A percentile compares a stretch with the other conserved stretches of the same genome.
phyloP scores from a whole-genome alignment of 768 basidiomycete genomes.

The Chiua virens region DNA sequence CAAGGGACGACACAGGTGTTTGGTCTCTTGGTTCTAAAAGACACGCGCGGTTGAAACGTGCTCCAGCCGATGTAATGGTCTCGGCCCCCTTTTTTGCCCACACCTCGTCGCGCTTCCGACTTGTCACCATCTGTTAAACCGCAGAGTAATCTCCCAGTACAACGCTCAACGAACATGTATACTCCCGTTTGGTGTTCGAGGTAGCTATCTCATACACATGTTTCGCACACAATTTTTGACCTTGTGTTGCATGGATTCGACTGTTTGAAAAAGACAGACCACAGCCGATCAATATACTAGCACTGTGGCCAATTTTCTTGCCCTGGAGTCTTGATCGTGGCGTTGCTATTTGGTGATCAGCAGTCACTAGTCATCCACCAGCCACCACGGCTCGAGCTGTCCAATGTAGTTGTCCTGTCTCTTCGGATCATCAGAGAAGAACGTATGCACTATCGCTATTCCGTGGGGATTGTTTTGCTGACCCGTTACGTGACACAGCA shows the following conservation, averaged over 20 bases:
- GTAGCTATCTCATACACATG: background rate
- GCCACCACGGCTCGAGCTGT: background rate
- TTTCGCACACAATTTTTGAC: background rate
- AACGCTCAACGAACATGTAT: too few relatives aligned
- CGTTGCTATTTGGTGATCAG: slow-evolving; percentile 3
- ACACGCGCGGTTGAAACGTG: slow-evolving; percentile 13
- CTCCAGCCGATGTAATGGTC: slow-evolving; percentile 2
- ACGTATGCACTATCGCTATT: slow-evolving; percentile 3
- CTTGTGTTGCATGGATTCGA: background rate
- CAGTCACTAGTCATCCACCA: slow-evolving; percentile 3
- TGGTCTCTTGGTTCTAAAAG: slow-evolving; percentile 7
- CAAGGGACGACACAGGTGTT: slow-evolving; percentile 1
- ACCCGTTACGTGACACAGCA: background rate
- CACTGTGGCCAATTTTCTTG: background rate
- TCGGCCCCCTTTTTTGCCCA: slow-evolving; percentile 1
- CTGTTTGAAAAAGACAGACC: background rate
- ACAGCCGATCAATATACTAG: background rate
- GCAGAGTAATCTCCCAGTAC: background rate
- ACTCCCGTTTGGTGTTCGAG: too few relatives aligned
- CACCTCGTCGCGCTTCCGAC: background rate
- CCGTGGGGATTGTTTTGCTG: background rate
- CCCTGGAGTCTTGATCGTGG: slow-evolving; percentile 13
- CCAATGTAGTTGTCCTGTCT: background rate
- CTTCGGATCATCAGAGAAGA: slow-evolving; percentile 11
- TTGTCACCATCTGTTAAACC: background rate